These are phyloP conservation scores for Cordyceps cateniannulata DNA, from an alignment of 2,329 filamentous ascomycete species.

Conservation along the genomic window DNA sequence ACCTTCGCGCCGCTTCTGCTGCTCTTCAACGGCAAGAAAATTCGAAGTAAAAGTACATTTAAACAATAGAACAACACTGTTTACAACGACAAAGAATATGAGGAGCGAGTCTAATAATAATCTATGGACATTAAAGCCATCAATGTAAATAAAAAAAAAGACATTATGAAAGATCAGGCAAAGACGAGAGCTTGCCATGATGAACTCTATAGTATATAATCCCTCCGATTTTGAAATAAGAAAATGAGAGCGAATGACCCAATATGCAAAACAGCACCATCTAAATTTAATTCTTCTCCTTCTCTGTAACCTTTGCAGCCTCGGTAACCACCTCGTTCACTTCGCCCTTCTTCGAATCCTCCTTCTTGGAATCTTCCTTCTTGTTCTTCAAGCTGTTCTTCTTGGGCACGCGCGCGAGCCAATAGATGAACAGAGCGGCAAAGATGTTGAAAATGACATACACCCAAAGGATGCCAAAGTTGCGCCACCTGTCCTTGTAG, in stretches of 20 bases:
- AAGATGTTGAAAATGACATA: constrained; percentile 54
- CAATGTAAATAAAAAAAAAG: neutral
- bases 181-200: neutral
- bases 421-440: constrained; percentile 50
- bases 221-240: neutral
- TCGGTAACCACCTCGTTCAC: neutral
- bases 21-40: constrained; percentile 1
- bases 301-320: neutral
- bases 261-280: neutral
- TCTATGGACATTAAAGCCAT: neutral
- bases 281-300: neutral
- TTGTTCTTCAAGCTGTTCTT: constrained; percentile 25
- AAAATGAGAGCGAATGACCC: neutral
- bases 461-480: constrained; percentile 58
- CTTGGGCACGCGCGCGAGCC: constrained; percentile 43
- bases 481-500: constrained; percentile 59
- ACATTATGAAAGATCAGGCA: neutral
- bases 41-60: constrained; percentile 12
- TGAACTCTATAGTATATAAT: constrained; percentile 2
- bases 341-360: neutral
- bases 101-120: neutral
- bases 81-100: neutral
- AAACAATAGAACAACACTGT: neutral
- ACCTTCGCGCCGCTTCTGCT: constrained; percentile 12
- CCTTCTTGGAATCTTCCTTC: constrained; percentile 2